Evolutionary conservation across 176 grass and related monocot genomes (phyloP).

Genomic region (Triticum monococcum): DNA sequence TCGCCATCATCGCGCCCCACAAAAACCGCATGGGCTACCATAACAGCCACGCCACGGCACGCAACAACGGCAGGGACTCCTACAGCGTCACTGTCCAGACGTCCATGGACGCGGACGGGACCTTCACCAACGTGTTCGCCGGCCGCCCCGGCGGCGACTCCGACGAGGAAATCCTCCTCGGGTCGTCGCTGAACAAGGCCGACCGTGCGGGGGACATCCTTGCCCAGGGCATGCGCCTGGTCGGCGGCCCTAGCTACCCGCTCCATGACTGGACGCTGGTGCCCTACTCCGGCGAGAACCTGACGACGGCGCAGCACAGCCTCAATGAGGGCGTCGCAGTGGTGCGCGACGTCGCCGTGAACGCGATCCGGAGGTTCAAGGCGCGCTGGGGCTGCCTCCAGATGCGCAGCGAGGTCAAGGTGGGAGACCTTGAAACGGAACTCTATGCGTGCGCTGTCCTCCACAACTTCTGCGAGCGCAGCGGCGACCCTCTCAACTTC

Average conservation of each 20-base stretch:
- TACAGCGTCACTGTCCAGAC: conserved; percentile 81
- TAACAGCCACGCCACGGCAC: conserved; percentile 77
- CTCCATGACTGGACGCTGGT: conserved; percentile 76
- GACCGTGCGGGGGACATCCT: conserved; percentile 52
- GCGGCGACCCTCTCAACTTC: conserved; percentile 43
- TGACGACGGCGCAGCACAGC: conserved; percentile 67
- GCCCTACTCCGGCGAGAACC: conserved; percentile 61
- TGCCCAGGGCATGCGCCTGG: conserved; percentile 64
- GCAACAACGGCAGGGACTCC: conserved; percentile 67
- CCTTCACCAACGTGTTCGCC: conserved; percentile 74
- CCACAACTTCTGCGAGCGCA: conserved; percentile 96
- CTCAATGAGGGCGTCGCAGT: conserved; percentile 65
- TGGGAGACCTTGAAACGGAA: conserved; percentile 51
- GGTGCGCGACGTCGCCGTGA: conserved; percentile 42
- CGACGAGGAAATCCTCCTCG: conserved; percentile 60
- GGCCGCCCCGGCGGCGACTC: conserved; percentile 70
- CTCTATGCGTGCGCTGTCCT: conserved; percentile 82
- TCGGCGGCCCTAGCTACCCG: conserved; percentile 61
- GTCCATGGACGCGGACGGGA: conserved; percentile 58
- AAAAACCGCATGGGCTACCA: conserved; percentile 47
- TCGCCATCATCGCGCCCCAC: conserved; percentile 74
- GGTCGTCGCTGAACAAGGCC: background rate
- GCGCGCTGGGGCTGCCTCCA: conserved; percentile 67
- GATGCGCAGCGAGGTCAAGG: conserved; percentile 59
- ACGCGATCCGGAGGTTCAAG: conserved; percentile 64